Evolutionary conservation across 768 basidiomycete species (phyloP), one percentile per base, ranked within the genome.

Genomic region (button mushroom (Agaricus bisporus)): DNA sequence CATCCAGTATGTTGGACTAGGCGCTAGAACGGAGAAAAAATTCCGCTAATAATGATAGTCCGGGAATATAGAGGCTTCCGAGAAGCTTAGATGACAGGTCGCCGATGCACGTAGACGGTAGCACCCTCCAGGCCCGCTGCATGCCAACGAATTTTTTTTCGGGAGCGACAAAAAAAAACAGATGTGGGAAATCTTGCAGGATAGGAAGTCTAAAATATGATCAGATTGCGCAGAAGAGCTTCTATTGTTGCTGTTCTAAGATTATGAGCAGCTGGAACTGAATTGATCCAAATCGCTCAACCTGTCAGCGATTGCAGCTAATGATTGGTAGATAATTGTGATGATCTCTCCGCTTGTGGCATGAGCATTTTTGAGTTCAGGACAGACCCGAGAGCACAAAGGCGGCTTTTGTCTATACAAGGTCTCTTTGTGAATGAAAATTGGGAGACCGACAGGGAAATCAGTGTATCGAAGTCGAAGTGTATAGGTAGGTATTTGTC

Each of bases 191-290:
- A 18, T 18, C 2, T 32, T 8, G 36, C 25, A 9, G 35, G 18
- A 39, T 54, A 29, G 52, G 45, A 54, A 39, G 37, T 7, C 28
- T 38, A 17, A 41, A 12, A 12, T 18, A 36, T 17, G 18, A 47
- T 54, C 52, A 54, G 52, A 41, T 54, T 54, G 44, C 26, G 38
- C 22, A 41, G 52, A 54, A 54, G 52, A 20, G 9, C 10, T n/a
- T 8, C 22, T 22, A 22, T 22, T 22, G 22, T 22, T 26, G 22
- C 11, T 35, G 39, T 54, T 41, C 53, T 48, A 48, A 43, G 29
- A 54, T 41, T 48, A 44, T 18, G 47, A 22, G 8, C 22, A 2
- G n/a, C 29, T 22, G 29, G 46, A 45, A 12, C 46, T 43, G 42
- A n/a, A 35, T 45, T 45, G 47, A 41, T 42, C 15, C n/a, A 15